Evolutionary conservation across 768 basidiomycete species (phyloP), one percentile per base, ranked within the genome.

Genomic region (Lentinula detonsa): DNA sequence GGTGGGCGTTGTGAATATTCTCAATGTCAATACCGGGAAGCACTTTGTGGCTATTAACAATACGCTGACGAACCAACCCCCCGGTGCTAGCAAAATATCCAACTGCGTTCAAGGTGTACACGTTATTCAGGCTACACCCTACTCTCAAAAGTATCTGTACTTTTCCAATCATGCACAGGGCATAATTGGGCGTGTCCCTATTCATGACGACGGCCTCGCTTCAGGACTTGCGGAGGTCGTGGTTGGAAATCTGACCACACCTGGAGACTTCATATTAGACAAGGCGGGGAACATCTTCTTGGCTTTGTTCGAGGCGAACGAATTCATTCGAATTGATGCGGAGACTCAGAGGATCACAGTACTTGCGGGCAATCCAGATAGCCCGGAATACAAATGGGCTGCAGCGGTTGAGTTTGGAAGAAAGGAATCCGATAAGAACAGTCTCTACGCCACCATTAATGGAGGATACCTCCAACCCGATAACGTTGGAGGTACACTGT

Each of bases 301-400:
- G 54, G 54, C 54, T 42, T 42, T 55, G 54, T 55, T 55, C 54
- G 18, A 55, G 37, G 5, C 37, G 18, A 55, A 55, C 37, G 37
- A 55, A 9, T 23, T 55, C 3, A 55, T 55, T 21, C 54, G 54
- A n/a, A 55, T 55, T 8, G 54, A 55, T 42, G 37, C 8, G 8
- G 18, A 39, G 11, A 55, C 54, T 8, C 35, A 40, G n/a, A n/a
- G n/a, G 11, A 55, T 55, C 21, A 55, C 34, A 28, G 54, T 55
- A 15, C 13, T 55, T 4, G 54, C 54, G 7, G 54, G 54, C n/a
- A 55, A 35, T 37, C 37, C 54, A 40, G 21, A 55, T 21, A 55
- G 54, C 54, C 21, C 54, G 21, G 37, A 34, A 21, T 55, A 55
- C 54, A 55, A 55, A 37, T 55, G 54, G 54, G 54, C 54, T 55